Evolutionary conservation across 306 rosid species (phyloP).

Genomic region (Cicer yamashitae): DNA sequence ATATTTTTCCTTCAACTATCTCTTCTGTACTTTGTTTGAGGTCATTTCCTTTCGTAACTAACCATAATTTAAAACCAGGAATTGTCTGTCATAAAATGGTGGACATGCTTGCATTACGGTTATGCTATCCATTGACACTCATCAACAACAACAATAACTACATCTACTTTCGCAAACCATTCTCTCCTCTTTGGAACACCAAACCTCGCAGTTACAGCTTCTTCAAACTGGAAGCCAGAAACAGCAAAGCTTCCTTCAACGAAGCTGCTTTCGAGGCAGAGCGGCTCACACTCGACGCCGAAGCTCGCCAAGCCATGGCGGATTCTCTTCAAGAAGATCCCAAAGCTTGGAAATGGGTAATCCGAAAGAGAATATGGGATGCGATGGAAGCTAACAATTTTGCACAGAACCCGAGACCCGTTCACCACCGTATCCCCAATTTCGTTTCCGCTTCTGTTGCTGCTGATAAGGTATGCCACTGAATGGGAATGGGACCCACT

Average conservation of each 20-base stretch:
- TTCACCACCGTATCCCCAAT: conserved; percentile 94
- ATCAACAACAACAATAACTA: not conserved
- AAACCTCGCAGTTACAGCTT: conserved; percentile 34
- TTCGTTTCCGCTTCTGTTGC: conserved; percentile 80
- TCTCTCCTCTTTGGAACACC: conserved; percentile 33
- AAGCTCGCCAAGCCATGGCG: conserved; percentile 73
- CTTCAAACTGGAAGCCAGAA: conserved; percentile 44
- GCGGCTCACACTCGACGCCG: conserved; percentile 73
- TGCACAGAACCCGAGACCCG: conserved; percentile 81
- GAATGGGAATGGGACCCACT: not conserved
- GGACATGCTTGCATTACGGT: conserved; percentile 52
- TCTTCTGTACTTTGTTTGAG: not conserved
- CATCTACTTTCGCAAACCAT: not conserved
- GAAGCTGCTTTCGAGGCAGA: conserved; percentile 82
- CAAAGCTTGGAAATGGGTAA: conserved; percentile 94
- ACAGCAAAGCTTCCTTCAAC: conserved; percentile 50
- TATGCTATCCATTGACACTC: conserved; percentile 42
- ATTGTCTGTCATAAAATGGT: conserved; percentile 49
- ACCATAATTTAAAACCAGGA: not conserved
- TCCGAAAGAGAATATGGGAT: conserved; percentile 89
- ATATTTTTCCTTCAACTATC: no score
- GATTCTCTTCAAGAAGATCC: conserved; percentile 58
- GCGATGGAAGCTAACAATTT: conserved; percentile 69
- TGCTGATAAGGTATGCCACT: conserved; percentile 61
- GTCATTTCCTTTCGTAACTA: not conserved